These are phyloP conservation scores for Elsinoe arachidis DNA, from an alignment of 2,329 filamentous ascomycete species.

Conservation along the genomic window DNA sequence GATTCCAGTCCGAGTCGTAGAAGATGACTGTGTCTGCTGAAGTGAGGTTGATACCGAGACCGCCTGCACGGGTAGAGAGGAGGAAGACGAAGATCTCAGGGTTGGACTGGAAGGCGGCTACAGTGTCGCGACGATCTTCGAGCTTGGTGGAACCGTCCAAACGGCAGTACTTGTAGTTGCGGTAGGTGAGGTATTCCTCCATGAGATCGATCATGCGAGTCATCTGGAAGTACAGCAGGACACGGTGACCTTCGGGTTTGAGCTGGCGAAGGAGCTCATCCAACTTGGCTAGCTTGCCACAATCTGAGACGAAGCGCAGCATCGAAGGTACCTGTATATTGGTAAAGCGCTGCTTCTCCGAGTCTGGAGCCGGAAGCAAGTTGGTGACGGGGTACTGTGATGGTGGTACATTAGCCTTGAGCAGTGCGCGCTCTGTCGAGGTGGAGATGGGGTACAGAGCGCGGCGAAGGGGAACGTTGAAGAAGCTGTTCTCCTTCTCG, in stretches of 20 bases:
- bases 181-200: conserved; percentile 97
- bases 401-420: conserved; percentile 63
- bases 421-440: conserved; percentile 61
- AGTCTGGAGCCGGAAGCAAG: conserved; percentile 69
- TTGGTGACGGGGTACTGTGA: conserved; percentile 53
- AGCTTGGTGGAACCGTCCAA: conserved; percentile 95
- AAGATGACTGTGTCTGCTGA: conserved; percentile 98
- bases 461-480: conserved; percentile 68
- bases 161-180: conserved; percentile 97
- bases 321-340: conserved; percentile 92
- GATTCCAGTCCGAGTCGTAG: conserved; percentile 99
- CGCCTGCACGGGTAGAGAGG: conserved; percentile 89
- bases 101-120: conserved; percentile 89
- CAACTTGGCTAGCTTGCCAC: conserved; percentile 86
- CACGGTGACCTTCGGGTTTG: conserved; percentile 86
- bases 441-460: conserved; percentile 59
- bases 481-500: conserved; percentile 67
- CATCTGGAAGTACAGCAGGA: conserved; percentile 99
- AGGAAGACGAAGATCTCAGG: conserved; percentile 97
- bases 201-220: conserved; percentile 99
- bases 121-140: conserved; percentile 91
- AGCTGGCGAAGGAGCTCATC: conserved; percentile 80
- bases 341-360: conserved; percentile 75
- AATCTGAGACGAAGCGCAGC: conserved; percentile 95
- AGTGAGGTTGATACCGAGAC: conserved; percentile 94